Base-by-base conservation (phyloP, 345 rosid species). In the Odontarrhena argentea region DNA sequence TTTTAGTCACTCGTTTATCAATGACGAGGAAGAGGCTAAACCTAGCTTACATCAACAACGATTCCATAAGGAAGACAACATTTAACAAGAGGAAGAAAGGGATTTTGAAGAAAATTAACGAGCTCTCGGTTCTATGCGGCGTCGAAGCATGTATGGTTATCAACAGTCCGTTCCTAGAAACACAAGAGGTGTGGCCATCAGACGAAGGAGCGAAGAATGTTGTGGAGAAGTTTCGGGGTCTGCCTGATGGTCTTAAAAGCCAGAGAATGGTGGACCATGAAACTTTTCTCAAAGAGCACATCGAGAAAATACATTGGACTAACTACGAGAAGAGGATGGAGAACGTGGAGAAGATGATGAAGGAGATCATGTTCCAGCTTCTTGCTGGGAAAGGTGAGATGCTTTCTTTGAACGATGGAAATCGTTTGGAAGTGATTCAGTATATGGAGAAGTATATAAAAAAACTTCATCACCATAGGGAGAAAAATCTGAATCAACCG, bases 71-170 rank as follows among this genome's bases (percentile, higher is more conserved):
- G 30, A 80, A 63, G 60, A n/a, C 77, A 45, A 63, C 81, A 4
- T 80, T 46, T 69, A 63, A 63, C n/a, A 80, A 80, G 30, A 74
- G 83, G 13, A 77, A 80, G 67, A 77, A 70, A 67, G 77, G 81
- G 1, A 22, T 80, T 12, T 0, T 80, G 13, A 77, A 77, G 43
- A 80, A 74, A 5, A 46, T 70, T 45, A 13, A 61, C 0, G 79
- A 80, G 50, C 53, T 80, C 4, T 55, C 72, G 1, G 76, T 71
- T 9, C 75, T 77, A 7, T 80, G 81, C 3, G 84, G 75, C 9
- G 22, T 74, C 6, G 53, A 77, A 3, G 77, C 77, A 2, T 77
- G 81, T 55, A 77, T 73, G 2, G 56, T 80, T 11, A 37, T 77
- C 6, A 43, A 55, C 24, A 63, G 61, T 53, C 76, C 80, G 0